Evolutionary conservation across 352 stramenopile genomes (phyloP).

Genomic region (Elongisporangium senticosum): DNA sequence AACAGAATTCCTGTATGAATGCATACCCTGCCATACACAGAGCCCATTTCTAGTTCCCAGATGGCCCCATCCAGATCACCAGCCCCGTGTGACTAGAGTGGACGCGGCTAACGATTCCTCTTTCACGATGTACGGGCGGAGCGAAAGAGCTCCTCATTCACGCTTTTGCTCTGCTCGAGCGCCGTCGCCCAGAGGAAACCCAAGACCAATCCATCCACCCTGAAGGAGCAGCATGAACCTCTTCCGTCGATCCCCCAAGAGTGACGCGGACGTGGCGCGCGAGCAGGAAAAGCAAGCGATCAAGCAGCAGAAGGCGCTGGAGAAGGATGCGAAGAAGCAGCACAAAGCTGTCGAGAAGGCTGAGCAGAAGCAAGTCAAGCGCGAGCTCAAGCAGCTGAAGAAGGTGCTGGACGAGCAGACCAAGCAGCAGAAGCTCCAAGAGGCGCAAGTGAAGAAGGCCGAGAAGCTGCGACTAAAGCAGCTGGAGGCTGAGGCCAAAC

Average conservation of each 20-base stretch:
- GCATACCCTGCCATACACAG: neutral
- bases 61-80: neutral
- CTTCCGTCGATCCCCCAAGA: neutral
- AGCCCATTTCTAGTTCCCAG: neutral
- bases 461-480: conserved; percentile 14
- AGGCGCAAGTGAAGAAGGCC: conserved; percentile 10
- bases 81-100: neutral
- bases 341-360: conserved; percentile 12
- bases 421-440: conserved; percentile 6
- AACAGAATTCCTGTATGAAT: neutral
- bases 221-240: neutral
- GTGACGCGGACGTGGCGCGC: conserved; percentile 2
- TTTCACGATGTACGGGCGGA: neutral
- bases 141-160: neutral
- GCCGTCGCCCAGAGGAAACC: neutral
- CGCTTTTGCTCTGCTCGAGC: neutral
- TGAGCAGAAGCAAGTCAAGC: conserved; percentile 13
- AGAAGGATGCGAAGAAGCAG: conserved; percentile 14
- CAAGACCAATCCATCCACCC: neutral
- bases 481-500: conserved; percentile 13
- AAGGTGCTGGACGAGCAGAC: neutral
- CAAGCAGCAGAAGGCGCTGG: conserved; percentile 15
- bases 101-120: neutral
- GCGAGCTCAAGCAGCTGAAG: conserved; percentile 2
- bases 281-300: conserved; percentile 5